Evolutionary conservation across 2,329 filamentous ascomycete genomes (phyloP), one percentile per base, ranked within the genome.

Genomic region (Fusarium goolgardi): DNA sequence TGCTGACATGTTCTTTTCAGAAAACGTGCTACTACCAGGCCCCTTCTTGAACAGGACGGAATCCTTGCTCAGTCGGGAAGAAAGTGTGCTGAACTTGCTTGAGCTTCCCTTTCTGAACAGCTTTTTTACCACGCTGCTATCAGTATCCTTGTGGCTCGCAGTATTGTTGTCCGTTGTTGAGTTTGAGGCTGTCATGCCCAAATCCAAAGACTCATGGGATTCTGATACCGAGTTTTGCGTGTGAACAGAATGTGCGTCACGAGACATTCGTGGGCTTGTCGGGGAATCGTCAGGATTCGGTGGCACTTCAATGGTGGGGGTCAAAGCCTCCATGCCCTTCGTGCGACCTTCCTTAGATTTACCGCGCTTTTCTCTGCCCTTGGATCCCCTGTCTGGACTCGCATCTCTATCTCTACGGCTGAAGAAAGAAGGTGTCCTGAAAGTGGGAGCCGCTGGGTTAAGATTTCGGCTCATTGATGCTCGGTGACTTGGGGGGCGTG

Each of bases 391-490:
- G n/a, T 68, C 70, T 5, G 67, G 58, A n/a, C 66, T 61, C n/a
- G 59, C 54, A 31, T 78, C 75, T 55, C 79, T 80, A 5, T 80
- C 77, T 71, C 80, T 79, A 64, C 71, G 79, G 18, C 84, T 82
- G 71, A 89, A 87, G 60, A 96, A 87, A 39, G 89, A 87, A 37
- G 89, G 86, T 12, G 86, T 90, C 79, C 91, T 95, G 76, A 98
- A 98, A 1, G 91, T 92, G 11, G 94, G 94, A 1, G 95, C 96
- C 9, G 92, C 88, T 10, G 96, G 96, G 73, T 99, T 98, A 29
- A 98, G 84, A 73, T 79, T 89, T 80, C 77, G 89, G 78, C 75
- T 90, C 82, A 73, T 85, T 77, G 75, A 77, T 18, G 77, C 82
- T 39, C 79, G 71, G 9, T 76, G 68, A 9, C 75, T 77, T 6